Conservation (phyloP, 768 basidiomycete genomes). For the Porphyrellus cyaneotinctus region DNA sequence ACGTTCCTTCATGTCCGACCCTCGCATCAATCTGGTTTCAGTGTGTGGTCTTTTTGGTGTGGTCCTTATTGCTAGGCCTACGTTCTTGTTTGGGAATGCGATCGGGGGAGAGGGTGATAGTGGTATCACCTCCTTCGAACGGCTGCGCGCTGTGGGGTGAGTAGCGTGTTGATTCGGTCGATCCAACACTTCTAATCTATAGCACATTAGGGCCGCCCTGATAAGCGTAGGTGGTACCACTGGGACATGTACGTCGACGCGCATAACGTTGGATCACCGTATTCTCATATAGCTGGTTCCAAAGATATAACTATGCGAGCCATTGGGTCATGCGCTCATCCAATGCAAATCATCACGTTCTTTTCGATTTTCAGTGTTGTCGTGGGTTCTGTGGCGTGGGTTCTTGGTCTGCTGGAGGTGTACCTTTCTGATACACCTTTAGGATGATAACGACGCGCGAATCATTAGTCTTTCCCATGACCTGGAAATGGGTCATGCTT, state of each 20-base stretch:
- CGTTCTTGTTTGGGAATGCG: slow-evolving; percentile 58
- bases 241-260: slow-evolving; percentile 57
- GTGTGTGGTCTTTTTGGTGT: slow-evolving; percentile 72
- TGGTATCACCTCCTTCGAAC: slow-evolving; percentile 25
- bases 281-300: not conserved
- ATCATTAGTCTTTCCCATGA: slow-evolving; percentile 14
- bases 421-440: not conserved
- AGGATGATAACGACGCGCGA: slow-evolving; percentile 11
- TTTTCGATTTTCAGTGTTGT: slow-evolving; percentile 57
- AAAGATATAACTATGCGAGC: slow-evolving; percentile 53
- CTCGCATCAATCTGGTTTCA: slow-evolving; percentile 12
- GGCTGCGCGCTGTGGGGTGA: slow-evolving; percentile 61
- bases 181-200: not conserved
- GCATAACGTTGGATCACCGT: not conserved
- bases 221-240: slow-evolving; percentile 63
- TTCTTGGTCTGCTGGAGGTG: not conserved
- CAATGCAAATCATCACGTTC: slow-evolving; percentile 66
- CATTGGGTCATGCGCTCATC: slow-evolving; percentile 72
- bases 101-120: not conserved
- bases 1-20: not conserved
- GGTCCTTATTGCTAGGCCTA: slow-evolving; percentile 75
- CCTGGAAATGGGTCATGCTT: slow-evolving; percentile 15
- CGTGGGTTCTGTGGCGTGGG: slow-evolving; percentile 11
- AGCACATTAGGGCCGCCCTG: slow-evolving; percentile 47
- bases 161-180: not conserved